phyloP scores from a whole-genome alignment of 352 stramenopile genomes.

The Blastocystis sp. region DNA sequence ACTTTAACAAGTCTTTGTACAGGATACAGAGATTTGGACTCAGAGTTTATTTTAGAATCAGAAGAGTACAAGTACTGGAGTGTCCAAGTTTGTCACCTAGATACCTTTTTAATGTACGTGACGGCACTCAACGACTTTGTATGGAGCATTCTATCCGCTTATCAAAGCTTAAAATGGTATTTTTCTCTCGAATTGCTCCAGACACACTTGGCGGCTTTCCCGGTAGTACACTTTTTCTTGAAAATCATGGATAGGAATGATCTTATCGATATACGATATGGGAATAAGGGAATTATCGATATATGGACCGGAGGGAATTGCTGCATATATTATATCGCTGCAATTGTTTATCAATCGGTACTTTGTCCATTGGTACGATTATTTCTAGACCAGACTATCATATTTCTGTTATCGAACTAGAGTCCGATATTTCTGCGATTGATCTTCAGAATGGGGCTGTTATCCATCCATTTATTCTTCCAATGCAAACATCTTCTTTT shows the following conservation, averaged over 20 bases:
- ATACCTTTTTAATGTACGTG: conserved; percentile 26
- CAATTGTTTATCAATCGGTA: conserved; percentile 44
- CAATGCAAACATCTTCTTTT: neutral
- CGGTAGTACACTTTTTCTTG: neutral
- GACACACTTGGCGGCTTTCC: conserved; percentile 41
- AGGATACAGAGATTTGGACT: conserved; percentile 4
- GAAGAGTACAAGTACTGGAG: neutral
- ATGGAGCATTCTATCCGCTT: conserved; percentile 23
- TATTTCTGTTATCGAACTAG: neutral
- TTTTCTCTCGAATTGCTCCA: conserved; percentile 1
- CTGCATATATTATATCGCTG: neutral
- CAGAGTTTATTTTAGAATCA: conserved; percentile 30
- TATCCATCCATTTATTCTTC: neutral
- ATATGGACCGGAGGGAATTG: conserved; percentile 21
- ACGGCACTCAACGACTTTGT: conserved; percentile 17
- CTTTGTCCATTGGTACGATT: neutral
- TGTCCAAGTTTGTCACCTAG: neutral
- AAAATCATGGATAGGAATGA: neutral
- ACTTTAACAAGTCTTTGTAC: conserved; percentile 17
- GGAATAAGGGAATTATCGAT: conserved; percentile 18
- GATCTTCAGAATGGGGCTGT: neutral
- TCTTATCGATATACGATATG: conserved; percentile 58
- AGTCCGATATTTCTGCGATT: neutral
- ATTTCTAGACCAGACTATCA: neutral
- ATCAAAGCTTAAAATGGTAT: conserved; percentile 5